These are phyloP conservation scores for Ceratocystis cacaofunesta DNA, from an alignment of 2,329 filamentous ascomycete genomes.

Conservation along the genomic window DNA sequence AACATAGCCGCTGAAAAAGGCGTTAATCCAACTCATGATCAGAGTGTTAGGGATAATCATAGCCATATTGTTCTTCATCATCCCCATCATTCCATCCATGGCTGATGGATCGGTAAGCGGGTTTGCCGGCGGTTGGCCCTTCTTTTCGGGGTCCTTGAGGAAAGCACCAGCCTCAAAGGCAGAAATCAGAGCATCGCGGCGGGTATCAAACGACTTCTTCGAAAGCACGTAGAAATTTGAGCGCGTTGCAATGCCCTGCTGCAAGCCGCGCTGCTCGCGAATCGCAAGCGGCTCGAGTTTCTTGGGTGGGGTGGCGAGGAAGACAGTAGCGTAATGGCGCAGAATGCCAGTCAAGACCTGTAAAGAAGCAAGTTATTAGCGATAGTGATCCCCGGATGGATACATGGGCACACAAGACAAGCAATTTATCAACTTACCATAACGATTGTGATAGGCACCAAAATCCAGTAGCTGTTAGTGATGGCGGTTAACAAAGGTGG, in stretches of 20 bases:
- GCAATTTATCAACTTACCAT: conserved; percentile 42
- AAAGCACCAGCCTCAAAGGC: conserved; percentile 77
- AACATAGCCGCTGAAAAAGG: conserved; percentile 95
- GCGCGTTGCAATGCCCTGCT: conserved; percentile 73
- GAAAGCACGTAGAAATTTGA: conserved; percentile 70
- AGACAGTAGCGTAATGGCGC: conserved; percentile 87
- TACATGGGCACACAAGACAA: background rate
- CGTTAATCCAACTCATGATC: conserved; percentile 99
- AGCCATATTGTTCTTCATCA: conserved; percentile 99
- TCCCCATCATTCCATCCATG: conserved; percentile 99
- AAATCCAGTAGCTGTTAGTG: conserved; percentile 78
- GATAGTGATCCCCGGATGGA: background rate
- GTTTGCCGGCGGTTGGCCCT: conserved; percentile 78
- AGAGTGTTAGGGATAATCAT: conserved; percentile 99
- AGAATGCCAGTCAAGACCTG: conserved; percentile 81
- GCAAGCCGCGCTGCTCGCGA: conserved; percentile 72
- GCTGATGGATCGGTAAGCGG: conserved; percentile 88
- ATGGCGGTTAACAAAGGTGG: conserved; percentile 20
- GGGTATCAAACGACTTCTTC: conserved; percentile 57
- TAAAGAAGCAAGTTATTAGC: background rate
- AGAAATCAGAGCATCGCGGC: conserved; percentile 66
- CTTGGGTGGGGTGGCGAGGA: conserved; percentile 76
- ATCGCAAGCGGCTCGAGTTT: conserved; percentile 59
- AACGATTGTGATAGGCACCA: conserved; percentile 90
- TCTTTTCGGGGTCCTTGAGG: conserved; percentile 73